phyloP scores from a whole-genome alignment of 805 yeast genomes.

The Diddensiella caesifluorescens region DNA sequence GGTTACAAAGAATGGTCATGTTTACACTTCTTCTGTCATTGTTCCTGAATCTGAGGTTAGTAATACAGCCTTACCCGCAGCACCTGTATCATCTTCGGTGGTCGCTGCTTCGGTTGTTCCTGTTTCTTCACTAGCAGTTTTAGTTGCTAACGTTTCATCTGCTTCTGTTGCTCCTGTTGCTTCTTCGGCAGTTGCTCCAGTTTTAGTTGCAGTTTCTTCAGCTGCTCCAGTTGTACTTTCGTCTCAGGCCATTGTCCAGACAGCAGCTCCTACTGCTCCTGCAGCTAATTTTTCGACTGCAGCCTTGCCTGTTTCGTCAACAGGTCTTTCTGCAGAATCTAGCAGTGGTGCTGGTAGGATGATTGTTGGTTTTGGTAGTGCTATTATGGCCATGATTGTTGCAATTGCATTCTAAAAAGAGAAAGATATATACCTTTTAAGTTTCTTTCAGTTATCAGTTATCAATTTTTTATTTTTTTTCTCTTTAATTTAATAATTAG shows the following conservation, averaged over 20 bases:
- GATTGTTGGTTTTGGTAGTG: background rate
- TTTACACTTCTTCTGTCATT: constrained; percentile 12
- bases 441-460: background rate
- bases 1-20: constrained; percentile 8
- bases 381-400: too few relatives aligned
- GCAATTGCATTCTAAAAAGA: background rate
- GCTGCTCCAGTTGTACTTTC: background rate
- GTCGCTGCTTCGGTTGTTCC: background rate
- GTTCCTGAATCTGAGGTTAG: constrained; percentile 13
- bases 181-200: background rate
- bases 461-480: background rate
- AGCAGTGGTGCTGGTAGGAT: background rate
- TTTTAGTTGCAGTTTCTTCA: background rate
- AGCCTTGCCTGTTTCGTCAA: too few relatives aligned
- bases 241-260: too few relatives aligned
- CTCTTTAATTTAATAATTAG: background rate
- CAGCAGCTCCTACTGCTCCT: constrained; percentile 1
- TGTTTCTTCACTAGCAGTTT: background rate
- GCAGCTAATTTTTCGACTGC: background rate
- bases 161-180: constrained; percentile 2
- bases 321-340: background rate
- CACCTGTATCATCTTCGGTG: background rate
- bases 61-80: constrained; percentile 4
- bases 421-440: background rate
- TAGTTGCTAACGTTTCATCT: background rate